A percentile compares a stretch with the other conserved stretches of the same genome.
Conservation (phyloP, 805 yeast species). For the Spathaspora girioi region DNA sequence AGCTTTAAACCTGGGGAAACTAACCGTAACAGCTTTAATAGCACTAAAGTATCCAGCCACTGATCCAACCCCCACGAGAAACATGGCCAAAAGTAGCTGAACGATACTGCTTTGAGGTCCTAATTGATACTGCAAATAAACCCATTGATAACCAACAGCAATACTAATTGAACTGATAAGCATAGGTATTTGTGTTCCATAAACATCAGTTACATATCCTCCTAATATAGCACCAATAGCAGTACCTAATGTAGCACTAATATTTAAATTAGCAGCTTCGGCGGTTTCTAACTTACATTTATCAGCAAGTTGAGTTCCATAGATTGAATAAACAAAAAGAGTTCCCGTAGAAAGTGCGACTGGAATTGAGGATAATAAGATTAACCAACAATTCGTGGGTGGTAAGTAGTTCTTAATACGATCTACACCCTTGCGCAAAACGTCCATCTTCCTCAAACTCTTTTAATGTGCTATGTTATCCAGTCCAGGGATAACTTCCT, state of each 20-base stretch:
- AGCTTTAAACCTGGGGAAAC: slow-evolving; percentile 29
- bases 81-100: slow-evolving; percentile 22
- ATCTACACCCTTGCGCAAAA: slow-evolving; percentile 12
- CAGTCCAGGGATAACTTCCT: too few relatives aligned
- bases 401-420: slow-evolving; percentile 19
- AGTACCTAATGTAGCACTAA: slow-evolving; percentile 27
- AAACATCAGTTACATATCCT: slow-evolving; percentile 29
- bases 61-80: slow-evolving; percentile 29
- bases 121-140: slow-evolving; percentile 17
- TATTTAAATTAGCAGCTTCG: slow-evolving; percentile 27
- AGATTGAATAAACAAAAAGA: slow-evolving; percentile 30
- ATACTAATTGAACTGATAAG: slow-evolving; percentile 20
- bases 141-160: slow-evolving; percentile 25
- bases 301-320: slow-evolving; percentile 29
- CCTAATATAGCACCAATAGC: slow-evolving; percentile 31
- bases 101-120: slow-evolving; percentile 15
- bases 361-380: slow-evolving; percentile 23
- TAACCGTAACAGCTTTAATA: slow-evolving; percentile 30
- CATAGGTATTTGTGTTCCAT: slow-evolving; percentile 33
- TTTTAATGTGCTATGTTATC: too few relatives aligned
- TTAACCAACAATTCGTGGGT: slow-evolving; percentile 23
- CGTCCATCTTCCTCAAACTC: slow-evolving; percentile 7
- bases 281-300: slow-evolving; percentile 24
- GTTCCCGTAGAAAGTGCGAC: slow-evolving; percentile 34
- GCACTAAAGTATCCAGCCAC: slow-evolving; percentile 31